A percentile compares a stretch with the other conserved stretches of the same genome.
Evolutionary conservation across 139 green algal species (phyloP).

Genomic region (Parachlorella kessleri): DNA sequence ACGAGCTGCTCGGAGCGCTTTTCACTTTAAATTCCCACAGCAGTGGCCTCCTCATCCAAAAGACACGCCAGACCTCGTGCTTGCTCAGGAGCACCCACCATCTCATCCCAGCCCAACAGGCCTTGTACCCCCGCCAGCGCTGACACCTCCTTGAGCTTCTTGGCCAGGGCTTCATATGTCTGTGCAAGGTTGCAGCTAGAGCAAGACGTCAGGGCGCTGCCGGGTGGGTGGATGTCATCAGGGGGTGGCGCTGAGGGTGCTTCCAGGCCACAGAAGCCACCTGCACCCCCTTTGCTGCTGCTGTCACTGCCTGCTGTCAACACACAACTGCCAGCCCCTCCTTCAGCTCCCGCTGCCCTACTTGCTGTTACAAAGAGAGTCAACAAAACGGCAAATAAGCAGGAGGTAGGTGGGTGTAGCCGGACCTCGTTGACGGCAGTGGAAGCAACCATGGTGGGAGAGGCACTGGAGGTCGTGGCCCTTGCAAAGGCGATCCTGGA

Average conservation of each 20-base stretch:
- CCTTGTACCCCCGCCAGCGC: constrained; percentile 64
- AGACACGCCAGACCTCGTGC: too few species aligned
- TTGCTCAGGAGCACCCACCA: not conserved
- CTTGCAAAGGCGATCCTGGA: too few species aligned
- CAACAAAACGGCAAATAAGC: not conserved
- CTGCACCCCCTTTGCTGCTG: too few species aligned
- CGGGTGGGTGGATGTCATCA: too few species aligned
- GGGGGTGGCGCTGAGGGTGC: too few species aligned
- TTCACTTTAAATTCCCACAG: not conserved
- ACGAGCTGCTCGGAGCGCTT: too few species aligned
- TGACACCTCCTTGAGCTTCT: constrained; percentile 73
- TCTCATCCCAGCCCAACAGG: constrained; percentile 72
- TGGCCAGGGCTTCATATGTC: constrained; percentile 56
- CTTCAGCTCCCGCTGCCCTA: too few species aligned
- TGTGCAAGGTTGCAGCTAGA: not conserved
- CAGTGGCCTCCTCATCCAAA: not conserved
- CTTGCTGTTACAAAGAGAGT: too few species aligned
- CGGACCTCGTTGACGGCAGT: not conserved
- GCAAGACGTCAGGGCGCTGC: too few species aligned
- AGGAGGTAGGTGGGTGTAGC: not conserved
- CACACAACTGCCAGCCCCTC: too few species aligned
- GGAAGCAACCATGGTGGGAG: not conserved
- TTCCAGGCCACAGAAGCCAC: too few species aligned
- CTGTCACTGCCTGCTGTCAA: too few species aligned
- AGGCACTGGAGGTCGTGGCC: constrained; percentile 7